Conservation (phyloP, 2,329 filamentous ascomycete species). For the Fusarium sp. region DNA sequence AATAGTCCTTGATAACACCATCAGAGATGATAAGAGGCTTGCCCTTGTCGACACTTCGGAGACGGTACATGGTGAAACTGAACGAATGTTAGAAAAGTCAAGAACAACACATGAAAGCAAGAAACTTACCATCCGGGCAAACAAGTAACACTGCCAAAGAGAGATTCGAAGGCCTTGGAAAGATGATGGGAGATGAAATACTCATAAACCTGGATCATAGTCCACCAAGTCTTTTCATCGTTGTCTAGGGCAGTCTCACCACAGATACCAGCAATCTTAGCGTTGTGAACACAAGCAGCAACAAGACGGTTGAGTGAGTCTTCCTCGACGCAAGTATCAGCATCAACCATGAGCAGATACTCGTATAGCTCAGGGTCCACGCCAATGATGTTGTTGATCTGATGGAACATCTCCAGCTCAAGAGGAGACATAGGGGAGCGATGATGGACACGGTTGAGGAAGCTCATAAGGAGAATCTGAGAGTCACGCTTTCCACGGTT, state of each 20-base stretch:
- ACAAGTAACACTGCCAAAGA: conserved; percentile 98
- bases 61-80: conserved; percentile 99
- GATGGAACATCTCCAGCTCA: conserved; percentile 98
- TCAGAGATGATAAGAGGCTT: conserved; percentile 95
- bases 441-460: conserved; percentile 97
- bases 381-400: conserved; percentile 99
- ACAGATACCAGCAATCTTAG: conserved; percentile 97
- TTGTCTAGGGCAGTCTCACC: conserved; percentile 97
- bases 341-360: conserved; percentile 97
- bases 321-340: conserved; percentile 93
- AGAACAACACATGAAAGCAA: background rate
- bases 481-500: conserved; percentile 99
- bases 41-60: conserved; percentile 92
- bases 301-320: conserved; percentile 94
- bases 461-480: conserved; percentile 94
- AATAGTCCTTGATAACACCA: conserved; percentile 87
- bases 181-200: conserved; percentile 99
- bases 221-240: conserved; percentile 96
- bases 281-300: conserved; percentile 90
- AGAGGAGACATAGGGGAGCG: conserved; percentile 94
- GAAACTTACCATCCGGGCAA: conserved; percentile 93
- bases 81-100: conserved; percentile 48
- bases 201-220: conserved; percentile 99
- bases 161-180: conserved; percentile 95
- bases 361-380: conserved; percentile 98